phyloP scores from a whole-genome alignment of 768 basidiomycete genomes.

The Mrakia hoshinonis region DNA sequence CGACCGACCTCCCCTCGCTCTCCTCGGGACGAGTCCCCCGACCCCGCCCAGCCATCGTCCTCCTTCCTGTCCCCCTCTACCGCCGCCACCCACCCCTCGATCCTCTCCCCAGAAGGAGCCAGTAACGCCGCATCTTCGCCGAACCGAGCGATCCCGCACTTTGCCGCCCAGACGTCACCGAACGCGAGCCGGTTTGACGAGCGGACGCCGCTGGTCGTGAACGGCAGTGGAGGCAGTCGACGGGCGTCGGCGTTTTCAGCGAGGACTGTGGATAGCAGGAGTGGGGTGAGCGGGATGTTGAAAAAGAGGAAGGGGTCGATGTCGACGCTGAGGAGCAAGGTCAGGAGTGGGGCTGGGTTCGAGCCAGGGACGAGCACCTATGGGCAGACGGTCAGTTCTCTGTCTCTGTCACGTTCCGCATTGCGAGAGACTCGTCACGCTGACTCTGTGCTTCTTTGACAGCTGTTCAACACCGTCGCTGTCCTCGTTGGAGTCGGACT shows the following conservation, averaged over 20 bases:
- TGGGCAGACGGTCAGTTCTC: slow-evolving; percentile 11
- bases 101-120: neutral
- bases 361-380: slow-evolving; percentile 1
- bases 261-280: neutral
- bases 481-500: slow-evolving; percentile 81
- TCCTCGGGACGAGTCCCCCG: neutral
- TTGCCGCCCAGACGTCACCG: neutral
- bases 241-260: neutral
- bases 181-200: neutral
- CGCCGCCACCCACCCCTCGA: neutral
- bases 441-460: too few species aligned
- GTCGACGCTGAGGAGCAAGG: neutral
- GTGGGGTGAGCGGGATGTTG: too few species aligned
- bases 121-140: neutral
- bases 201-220: neutral
- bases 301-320: neutral
- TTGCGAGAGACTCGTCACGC: too few species aligned
- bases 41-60: neutral
- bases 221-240: neutral
- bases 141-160: neutral
- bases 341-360: neutral
- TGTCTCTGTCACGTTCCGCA: too few species aligned
- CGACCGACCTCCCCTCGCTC: neutral
- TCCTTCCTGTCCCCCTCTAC: neutral
- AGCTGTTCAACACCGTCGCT: slow-evolving; percentile 85